Evolutionary conservation across 192 early-diverging fungal genomes (phyloP), one percentile per base, ranked within the genome.

Genomic region (Podila minutissima): DNA sequence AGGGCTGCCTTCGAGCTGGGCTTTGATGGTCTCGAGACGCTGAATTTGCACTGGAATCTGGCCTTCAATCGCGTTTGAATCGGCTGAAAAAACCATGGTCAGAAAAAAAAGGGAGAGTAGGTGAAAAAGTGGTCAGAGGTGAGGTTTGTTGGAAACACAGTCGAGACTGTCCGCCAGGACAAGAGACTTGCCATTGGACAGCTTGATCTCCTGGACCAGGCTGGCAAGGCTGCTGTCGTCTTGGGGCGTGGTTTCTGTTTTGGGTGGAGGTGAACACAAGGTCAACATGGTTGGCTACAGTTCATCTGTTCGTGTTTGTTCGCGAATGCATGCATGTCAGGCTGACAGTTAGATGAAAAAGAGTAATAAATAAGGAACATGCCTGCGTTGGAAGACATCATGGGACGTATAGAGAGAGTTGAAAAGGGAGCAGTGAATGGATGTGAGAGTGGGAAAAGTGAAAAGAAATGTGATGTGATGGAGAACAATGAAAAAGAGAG

Each of bases 181-280:
- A 46, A 37, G 37, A 60, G 69, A 67, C 48, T n/a, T 58, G 46
- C 7, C 60, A 46, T 55, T 55, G 6, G 62, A 49, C 12, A 76
- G 55, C 63, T 37, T 69, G 62, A 76, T 65, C 49, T 76, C 66
- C 48, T 76, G 74, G 46, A 76, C 74, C 37, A 76, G 63, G 46
- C 35, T 50, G 2, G 63, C 48, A 19, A 76, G 69, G 48, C 26
- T 6, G 22, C 62, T 67, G 26, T 76, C 67, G 63, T 76, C 74
- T 46, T 76, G 74, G 13, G 74, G 53, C 2, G 67, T 19, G 55
- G 33, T 6, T 60, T 76, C 74, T 76, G 35, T 46, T 3, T 31
- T 17, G 48, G 22, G 19, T 24, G 4, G 46, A 62, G 32, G 24
- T 38, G 35, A 12, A 33, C 13, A 35, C 2, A n/a, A 13, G 22